Evolutionary conservation across 2,329 filamentous ascomycete genomes (phyloP).

Genomic region (Ambrosiella cleistominuta): DNA sequence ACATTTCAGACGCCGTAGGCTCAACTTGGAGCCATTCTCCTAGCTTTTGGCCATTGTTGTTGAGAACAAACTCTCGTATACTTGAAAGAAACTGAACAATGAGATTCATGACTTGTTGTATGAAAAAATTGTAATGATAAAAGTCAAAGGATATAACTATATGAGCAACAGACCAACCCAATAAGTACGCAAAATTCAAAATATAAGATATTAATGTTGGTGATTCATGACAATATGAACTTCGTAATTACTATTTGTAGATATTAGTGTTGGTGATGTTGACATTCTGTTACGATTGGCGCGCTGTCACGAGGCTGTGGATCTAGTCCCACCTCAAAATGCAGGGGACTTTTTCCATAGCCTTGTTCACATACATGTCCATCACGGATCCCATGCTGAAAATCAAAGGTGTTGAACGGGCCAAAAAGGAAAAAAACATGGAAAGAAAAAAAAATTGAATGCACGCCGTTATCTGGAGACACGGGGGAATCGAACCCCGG

Average conservation of each 20-base stretch:
- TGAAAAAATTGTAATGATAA: background rate
- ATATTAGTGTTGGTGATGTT: background rate
- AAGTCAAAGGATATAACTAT: background rate
- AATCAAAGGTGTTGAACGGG: background rate
- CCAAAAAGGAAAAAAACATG: background rate
- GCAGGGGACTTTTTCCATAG: background rate
- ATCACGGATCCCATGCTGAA: background rate
- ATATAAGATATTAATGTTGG: no score
- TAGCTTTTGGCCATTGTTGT: slow-evolving; percentile 44
- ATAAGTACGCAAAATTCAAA: no score
- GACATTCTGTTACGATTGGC: slow-evolving; percentile 2
- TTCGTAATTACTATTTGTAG: background rate
- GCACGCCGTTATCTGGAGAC: slow-evolving; percentile 2
- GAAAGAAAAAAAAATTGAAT: background rate
- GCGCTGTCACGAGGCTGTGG: slow-evolving; percentile 4
- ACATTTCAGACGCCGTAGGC: slow-evolving; percentile 48
- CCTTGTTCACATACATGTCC: background rate
- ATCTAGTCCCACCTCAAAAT: background rate
- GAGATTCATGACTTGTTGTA: slow-evolving; percentile 34
- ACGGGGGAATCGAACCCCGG: slow-evolving; percentile 14
- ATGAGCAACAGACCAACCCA: no score
- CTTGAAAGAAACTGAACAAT: slow-evolving; percentile 50
- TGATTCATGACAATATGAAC: no score
- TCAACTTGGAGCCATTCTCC: slow-evolving; percentile 59
- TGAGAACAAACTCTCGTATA: slow-evolving; percentile 42